These are phyloP conservation scores for Beta vulgaris DNA, from an alignment of 148 eudicot species.

Conservation along the genomic window DNA sequence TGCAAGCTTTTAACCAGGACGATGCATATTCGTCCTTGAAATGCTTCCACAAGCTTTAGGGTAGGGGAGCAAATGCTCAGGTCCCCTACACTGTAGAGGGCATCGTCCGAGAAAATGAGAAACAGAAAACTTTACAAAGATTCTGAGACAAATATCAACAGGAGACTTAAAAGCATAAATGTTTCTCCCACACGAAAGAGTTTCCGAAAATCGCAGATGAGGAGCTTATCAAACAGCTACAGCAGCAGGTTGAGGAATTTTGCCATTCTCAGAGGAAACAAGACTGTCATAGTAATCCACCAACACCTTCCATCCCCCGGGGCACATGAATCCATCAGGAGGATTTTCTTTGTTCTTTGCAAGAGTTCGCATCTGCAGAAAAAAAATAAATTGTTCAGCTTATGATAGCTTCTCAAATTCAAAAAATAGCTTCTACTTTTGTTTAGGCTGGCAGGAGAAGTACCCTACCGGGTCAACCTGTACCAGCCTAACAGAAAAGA, in stretches of 20 bases:
- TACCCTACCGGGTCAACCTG: too few species aligned
- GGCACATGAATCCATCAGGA: slow-evolving; percentile 86
- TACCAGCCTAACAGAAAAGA: too few species aligned
- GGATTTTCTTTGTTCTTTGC: slow-evolving; percentile 77
- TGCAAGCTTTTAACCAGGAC: slow-evolving; percentile 8
- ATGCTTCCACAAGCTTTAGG: slow-evolving; percentile 12
- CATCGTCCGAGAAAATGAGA: neutral
- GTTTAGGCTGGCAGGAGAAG: too few species aligned
- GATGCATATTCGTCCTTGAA: slow-evolving; percentile 7
- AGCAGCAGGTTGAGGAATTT: slow-evolving; percentile 45
- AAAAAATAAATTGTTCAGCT: neutral
- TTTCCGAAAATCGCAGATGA: neutral
- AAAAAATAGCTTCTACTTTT: too few species aligned
- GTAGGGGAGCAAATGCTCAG: slow-evolving; percentile 14
- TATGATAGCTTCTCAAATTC: neutral
- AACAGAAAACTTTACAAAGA: slow-evolving; percentile 8
- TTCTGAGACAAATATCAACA: slow-evolving; percentile 17
- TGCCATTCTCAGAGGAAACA: slow-evolving; percentile 42
- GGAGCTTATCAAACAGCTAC: slow-evolving; percentile 26
- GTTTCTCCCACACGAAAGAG: slow-evolving; percentile 25
- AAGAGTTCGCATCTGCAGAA: slow-evolving; percentile 72
- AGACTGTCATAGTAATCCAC: slow-evolving; percentile 62
- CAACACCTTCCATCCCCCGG: slow-evolving; percentile 73
- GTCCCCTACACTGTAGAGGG: neutral
- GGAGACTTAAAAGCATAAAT: slow-evolving; percentile 7